Percentiles rank a stretch among this genome's conserved stretches.
Evolutionary conservation across 768 basidiomycete genomes (phyloP).

Genomic region (Leccinum truebloodii): DNA sequence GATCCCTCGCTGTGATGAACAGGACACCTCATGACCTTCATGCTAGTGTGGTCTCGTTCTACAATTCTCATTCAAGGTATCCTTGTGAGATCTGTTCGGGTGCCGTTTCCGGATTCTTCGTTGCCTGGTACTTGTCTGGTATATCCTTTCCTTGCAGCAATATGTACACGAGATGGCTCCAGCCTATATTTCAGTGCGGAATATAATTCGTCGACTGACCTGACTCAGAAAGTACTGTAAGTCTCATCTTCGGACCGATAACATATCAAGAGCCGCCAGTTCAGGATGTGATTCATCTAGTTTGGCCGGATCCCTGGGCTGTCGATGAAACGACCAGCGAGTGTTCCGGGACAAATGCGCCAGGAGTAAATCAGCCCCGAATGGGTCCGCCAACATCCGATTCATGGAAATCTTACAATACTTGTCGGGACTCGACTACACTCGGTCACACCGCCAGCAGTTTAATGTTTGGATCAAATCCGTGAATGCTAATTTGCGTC

Average conservation of each 20-base stretch:
- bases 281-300: slow-evolving; percentile 38
- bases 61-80: neutral
- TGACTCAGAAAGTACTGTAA: slow-evolving; percentile 86
- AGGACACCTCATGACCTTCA: neutral
- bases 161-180: slow-evolving; percentile 35
- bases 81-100: slow-evolving; percentile 21
- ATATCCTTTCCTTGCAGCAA: slow-evolving; percentile 60
- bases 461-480: neutral
- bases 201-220: neutral
- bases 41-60: neutral
- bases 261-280: slow-evolving; percentile 97
- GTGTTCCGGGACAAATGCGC: slow-evolving; percentile 86
- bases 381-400: too few relatives aligned
- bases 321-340: slow-evolving; percentile 51
- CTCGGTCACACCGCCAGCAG: neutral
- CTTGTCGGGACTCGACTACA: neutral
- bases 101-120: slow-evolving; percentile 53
- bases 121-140: slow-evolving; percentile 34
- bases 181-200: neutral
- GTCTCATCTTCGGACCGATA: slow-evolving; percentile 70
- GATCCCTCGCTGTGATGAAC: slow-evolving; percentile 47
- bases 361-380: slow-evolving; percentile 54
- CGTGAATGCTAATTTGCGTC: neutral
- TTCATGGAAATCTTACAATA: neutral
- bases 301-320: slow-evolving; percentile 42